Percentiles rank a stretch among this genome's conserved stretches.
Evolutionary conservation across 768 basidiomycete genomes (phyloP).

Genomic region (Pseudohyphozyma bogoriensis): DNA sequence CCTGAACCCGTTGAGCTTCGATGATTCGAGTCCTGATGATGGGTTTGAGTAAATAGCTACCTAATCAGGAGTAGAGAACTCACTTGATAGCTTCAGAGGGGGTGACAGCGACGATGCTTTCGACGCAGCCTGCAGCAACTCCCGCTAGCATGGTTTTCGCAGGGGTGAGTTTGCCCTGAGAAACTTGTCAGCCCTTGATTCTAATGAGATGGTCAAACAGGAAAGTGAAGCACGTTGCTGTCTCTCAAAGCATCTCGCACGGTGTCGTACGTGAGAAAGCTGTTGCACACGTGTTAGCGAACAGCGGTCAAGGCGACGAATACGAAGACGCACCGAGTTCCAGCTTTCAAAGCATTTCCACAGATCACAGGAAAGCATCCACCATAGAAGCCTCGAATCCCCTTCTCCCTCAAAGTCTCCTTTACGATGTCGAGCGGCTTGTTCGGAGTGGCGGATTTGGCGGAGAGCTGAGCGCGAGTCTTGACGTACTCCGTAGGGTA

Average conservation of each 20-base stretch:
- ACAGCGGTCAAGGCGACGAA: too few species aligned
- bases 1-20: background rate
- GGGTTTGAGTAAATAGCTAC: background rate
- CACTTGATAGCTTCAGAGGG: background rate
- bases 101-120: background rate
- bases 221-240: too few species aligned
- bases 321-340: background rate
- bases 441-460: background rate
- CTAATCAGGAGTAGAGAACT: too few species aligned
- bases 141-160: background rate
- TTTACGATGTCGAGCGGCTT: background rate
- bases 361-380: background rate
- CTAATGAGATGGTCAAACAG: too few species aligned
- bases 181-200: too few species aligned
- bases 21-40: background rate
- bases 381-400: background rate
- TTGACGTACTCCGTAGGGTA: background rate
- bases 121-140: background rate
- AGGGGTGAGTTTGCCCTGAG: background rate
- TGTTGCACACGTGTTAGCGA: background rate
- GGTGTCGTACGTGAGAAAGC: background rate
- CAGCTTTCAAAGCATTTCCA: background rate
- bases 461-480: background rate
- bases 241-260: background rate
- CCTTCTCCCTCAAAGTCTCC: background rate